Percentiles rank a stretch among this genome's conserved stretches.
Conservation (phyloP, 805 yeast species). For the Dipodascopsis tothii region DNA sequence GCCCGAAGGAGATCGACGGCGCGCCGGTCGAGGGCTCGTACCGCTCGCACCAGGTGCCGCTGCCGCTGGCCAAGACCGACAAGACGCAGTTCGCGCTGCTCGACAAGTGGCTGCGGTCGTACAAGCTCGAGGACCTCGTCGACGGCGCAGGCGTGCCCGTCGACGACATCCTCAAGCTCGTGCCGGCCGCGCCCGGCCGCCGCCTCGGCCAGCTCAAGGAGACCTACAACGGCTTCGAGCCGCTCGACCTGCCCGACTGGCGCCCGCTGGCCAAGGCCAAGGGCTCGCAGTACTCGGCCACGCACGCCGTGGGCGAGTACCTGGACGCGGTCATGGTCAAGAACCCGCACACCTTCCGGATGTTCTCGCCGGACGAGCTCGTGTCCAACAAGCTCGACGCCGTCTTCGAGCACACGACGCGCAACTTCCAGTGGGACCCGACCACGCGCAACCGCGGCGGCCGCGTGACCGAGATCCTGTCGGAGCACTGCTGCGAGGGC, state of each 20-base stretch:
- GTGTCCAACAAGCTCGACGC: slow-evolving; percentile 24
- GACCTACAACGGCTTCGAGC: slow-evolving; percentile 17
- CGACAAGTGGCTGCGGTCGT: slow-evolving; percentile 19
- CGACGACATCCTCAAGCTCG: slow-evolving; percentile 11
- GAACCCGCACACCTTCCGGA: slow-evolving; percentile 17
- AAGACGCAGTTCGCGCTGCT: slow-evolving; percentile 16
- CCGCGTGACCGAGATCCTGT: slow-evolving; percentile 23
- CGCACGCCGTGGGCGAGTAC: slow-evolving; percentile 17
- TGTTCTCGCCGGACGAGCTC: slow-evolving; percentile 24
- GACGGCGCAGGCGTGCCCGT: slow-evolving; percentile 17
- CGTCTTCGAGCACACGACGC: slow-evolving; percentile 18
- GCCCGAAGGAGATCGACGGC: slow-evolving; percentile 21
- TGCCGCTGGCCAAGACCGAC: slow-evolving; percentile 20
- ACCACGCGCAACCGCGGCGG: slow-evolving; percentile 19
- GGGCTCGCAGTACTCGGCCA: slow-evolving; percentile 18
- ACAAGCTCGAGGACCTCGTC: slow-evolving; percentile 15
- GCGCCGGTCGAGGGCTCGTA: slow-evolving; percentile 22
- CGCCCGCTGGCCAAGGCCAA: slow-evolving; percentile 17
- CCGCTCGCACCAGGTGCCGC: slow-evolving; percentile 25
- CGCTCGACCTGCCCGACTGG: slow-evolving; percentile 21
- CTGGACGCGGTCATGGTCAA: slow-evolving; percentile 13
- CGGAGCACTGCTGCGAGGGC: slow-evolving; percentile 24
- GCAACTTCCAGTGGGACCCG: slow-evolving; percentile 21
- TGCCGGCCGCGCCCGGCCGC: slow-evolving; percentile 13
- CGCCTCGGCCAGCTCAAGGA: slow-evolving; percentile 23